A percentile compares a stretch with the other conserved stretches of the same genome.
phyloP scores from a whole-genome alignment of 2,329 filamentous ascomycete genomes.

The Amylocarpus encephaloides region DNA sequence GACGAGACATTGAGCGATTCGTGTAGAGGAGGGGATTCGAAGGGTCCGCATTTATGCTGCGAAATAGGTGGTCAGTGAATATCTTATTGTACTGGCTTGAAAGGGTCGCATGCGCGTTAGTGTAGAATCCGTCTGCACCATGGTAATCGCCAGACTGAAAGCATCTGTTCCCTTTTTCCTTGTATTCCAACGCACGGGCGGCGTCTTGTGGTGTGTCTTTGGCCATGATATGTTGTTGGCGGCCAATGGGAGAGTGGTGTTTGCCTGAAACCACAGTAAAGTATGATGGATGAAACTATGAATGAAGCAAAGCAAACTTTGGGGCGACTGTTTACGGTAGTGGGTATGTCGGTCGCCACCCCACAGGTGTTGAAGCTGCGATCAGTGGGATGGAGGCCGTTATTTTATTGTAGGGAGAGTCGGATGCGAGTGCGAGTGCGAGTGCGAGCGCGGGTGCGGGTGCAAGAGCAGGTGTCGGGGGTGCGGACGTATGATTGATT shows the following conservation, averaged over 20 bases:
- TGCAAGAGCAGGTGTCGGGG: no score
- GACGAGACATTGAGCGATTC: conserved; percentile 78
- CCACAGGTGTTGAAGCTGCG: no score
- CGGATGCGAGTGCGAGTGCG: no score
- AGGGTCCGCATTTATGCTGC: conserved; percentile 69
- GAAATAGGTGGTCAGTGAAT: neutral
- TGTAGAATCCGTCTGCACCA: conserved; percentile 63
- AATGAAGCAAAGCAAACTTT: no score
- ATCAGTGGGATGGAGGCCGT: no score
- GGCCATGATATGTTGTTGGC: conserved; percentile 4
- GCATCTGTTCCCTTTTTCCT: conserved; percentile 37
- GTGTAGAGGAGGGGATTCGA: conserved; percentile 76
- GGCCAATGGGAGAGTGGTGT: neutral
- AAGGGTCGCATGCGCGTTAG: conserved; percentile 52
- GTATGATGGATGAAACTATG: no score
- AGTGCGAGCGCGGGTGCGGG: no score
- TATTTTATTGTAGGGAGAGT: no score
- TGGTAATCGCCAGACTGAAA: conserved; percentile 61
- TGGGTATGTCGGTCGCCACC: no score
- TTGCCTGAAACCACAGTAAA: neutral
- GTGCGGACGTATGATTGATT: no score
- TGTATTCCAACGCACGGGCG: conserved; percentile 24
- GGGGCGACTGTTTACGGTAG: no score
- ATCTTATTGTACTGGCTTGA: neutral
- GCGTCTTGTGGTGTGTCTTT: conserved; percentile 22